Base-by-base conservation (phyloP, 179 eudicot genomes). In the Beta macrorhiza region DNA sequence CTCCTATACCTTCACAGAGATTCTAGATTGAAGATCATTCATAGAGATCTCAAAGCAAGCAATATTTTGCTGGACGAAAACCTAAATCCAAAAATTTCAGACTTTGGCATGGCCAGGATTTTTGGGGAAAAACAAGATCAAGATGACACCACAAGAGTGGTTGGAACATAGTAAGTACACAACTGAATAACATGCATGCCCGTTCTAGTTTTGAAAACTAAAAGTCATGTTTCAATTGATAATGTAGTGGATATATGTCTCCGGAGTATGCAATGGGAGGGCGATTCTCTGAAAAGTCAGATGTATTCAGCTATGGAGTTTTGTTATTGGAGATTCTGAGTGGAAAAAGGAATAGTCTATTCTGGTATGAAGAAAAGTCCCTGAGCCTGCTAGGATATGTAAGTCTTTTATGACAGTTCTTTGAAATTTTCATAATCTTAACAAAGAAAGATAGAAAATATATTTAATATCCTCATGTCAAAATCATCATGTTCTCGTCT, bases 221-320 rank as follows among this genome's bases (percentile, higher is more conserved):
- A 45, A 44, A 8, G n/a, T 32, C 72, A 67, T 67, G 22, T 44
- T 70, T 29, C 3, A 20, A 29, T 7, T 53, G 61, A 14, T 51
- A 1, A 52, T 55, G 13, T 8, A 74, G 77, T 55, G 77, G 77
- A 25, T 74, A 74, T 55, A 74, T 74, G 77, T 74, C 63, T 25
- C 77, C 77, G 0, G 77, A 74, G 49, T 74, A 74, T 42, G 77
- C 77, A 74, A 74, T 74, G 47, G 67, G 57, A 75, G 78, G 78
- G 9, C 78, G 78, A 10, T 56, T 56, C 29, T 75, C 78, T 8
- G 78, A 75, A 42, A 75, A 75, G 25, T 75, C 78, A 37, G 78
- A 75, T 44, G 45, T 75, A 7, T 75, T 75, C 47, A 75, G 78
- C 67, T 75, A 56, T 37, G 78, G 78, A 58, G 78, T 75, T 51